These are phyloP conservation scores for Dunaliella sp. DNA, from an alignment of 139 green algal species.

Conservation along the genomic window DNA sequence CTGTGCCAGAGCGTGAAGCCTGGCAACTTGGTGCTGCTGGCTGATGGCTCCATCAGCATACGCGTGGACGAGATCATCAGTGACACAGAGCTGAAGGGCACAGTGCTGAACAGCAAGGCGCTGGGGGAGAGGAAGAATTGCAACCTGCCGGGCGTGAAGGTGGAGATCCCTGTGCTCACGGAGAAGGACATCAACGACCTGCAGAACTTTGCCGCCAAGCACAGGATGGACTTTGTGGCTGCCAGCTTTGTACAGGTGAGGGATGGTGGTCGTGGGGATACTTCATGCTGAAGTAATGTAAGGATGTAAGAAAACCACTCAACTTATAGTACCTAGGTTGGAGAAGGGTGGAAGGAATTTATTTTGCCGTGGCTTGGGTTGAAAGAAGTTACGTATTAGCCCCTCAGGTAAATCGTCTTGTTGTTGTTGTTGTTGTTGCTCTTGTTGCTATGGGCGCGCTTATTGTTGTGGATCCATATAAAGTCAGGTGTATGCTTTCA, in stretches of 20 bases:
- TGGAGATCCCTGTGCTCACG: conserved; percentile 74
- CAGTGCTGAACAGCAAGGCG: conserved; percentile 50
- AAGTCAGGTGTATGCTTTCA: too few species aligned
- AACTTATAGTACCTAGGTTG: too few species aligned
- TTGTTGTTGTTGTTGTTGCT: too few species aligned
- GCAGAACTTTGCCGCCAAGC: conserved; percentile 58
- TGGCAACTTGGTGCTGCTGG: conserved; percentile 62
- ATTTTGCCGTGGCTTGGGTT: too few species aligned
- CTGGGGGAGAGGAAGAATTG: conserved; percentile 61
- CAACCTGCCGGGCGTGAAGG: conserved; percentile 75
- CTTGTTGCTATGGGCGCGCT: too few species aligned
- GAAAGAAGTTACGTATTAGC: too few species aligned
- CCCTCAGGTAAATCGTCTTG: too few species aligned
- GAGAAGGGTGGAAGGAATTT: too few species aligned
- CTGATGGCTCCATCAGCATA: conserved; percentile 57
- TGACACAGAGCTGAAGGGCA: conserved; percentile 31
- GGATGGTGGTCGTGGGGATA: too few species aligned
- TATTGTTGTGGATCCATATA: too few species aligned
- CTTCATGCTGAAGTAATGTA: too few species aligned
- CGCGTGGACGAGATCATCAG: conserved; percentile 45
- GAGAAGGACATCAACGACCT: conserved; percentile 70
- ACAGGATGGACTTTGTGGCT: conserved; percentile 71
- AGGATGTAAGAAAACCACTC: too few species aligned
- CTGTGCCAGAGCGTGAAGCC: conserved; percentile 45
- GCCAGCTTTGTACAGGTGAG: conserved; percentile 35